Evolutionary conservation across 805 yeast genomes (phyloP).

Genomic region (Phaffomyces antillensis): DNA sequence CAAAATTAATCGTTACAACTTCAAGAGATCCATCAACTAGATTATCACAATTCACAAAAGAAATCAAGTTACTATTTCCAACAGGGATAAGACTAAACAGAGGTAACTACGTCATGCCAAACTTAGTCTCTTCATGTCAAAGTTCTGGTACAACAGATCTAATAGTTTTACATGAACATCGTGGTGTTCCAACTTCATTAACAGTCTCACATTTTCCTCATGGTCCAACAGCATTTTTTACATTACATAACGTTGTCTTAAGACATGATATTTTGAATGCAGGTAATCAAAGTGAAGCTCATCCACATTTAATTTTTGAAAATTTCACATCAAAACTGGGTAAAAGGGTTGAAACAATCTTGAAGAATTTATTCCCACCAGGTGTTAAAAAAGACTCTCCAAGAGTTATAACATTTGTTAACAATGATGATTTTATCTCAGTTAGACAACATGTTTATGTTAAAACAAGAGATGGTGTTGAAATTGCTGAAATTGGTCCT

Average conservation of each 20-base stretch:
- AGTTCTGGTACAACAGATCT: constrained; percentile 78
- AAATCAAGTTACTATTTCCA: constrained; percentile 82
- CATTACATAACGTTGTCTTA: constrained; percentile 87
- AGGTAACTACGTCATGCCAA: constrained; percentile 86
- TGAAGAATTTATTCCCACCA: constrained; percentile 91
- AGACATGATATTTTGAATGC: constrained; percentile 85
- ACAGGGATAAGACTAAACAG: constrained; percentile 84
- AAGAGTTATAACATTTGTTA: constrained; percentile 88
- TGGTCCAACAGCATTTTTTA: constrained; percentile 94
- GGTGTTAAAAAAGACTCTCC: constrained; percentile 90
- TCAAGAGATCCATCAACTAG: constrained; percentile 86
- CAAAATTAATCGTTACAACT: constrained; percentile 87
- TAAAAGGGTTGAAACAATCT: constrained; percentile 65
- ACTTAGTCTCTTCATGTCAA: constrained; percentile 76
- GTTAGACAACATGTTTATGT: constrained; percentile 96
- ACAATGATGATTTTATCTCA: constrained; percentile 84
- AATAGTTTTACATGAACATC: constrained; percentile 84
- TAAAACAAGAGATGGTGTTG: constrained; percentile 80
- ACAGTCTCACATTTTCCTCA: constrained; percentile 95
- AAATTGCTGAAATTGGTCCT: constrained; percentile 96
- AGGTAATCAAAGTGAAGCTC: constrained; percentile 85
- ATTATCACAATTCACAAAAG: constrained; percentile 87
- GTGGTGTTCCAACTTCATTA: constrained; percentile 95
- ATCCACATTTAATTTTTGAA: constrained; percentile 91
- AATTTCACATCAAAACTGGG: constrained; percentile 81